Evolutionary conservation across 2,329 filamentous ascomycete species (phyloP).

Genomic region (Sclerotinia borealis): DNA sequence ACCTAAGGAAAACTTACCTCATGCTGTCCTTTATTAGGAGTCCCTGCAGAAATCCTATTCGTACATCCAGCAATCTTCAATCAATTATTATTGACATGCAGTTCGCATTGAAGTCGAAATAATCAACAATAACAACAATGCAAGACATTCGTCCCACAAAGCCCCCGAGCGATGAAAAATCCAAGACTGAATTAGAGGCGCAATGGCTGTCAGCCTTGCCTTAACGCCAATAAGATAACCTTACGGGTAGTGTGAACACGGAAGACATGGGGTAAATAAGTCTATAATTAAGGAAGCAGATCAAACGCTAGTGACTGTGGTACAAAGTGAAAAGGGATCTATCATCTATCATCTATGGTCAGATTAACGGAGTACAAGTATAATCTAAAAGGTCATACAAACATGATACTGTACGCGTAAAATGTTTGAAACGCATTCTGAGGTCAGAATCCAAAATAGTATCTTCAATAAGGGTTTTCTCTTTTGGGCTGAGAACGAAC

Average conservation of each 20-base stretch:
- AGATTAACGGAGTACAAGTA: background rate
- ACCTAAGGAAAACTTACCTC: background rate
- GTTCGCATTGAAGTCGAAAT: background rate
- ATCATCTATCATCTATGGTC: background rate
- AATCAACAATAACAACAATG: background rate
- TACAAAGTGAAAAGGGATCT: background rate
- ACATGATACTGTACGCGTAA: background rate
- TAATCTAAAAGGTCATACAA: background rate
- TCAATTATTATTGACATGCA: background rate
- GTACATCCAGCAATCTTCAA: background rate
- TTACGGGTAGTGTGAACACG: background rate
- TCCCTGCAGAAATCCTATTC: background rate
- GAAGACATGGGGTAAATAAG: background rate
- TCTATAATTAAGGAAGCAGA: background rate
- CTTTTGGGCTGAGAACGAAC: background rate
- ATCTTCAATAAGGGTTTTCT: background rate
- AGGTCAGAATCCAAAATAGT: slow-evolving; percentile 7
- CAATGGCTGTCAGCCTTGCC: slow-evolving; percentile 10
- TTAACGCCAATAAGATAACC: background rate
- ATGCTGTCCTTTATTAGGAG: background rate
- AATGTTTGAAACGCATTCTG: background rate
- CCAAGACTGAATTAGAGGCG: background rate
- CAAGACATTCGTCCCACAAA: slow-evolving; percentile 3
- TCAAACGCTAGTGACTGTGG: background rate
- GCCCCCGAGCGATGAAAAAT: background rate